Evolutionary conservation across 2,329 filamentous ascomycete species (phyloP).

Genomic region (Colletotrichum simmondsii): DNA sequence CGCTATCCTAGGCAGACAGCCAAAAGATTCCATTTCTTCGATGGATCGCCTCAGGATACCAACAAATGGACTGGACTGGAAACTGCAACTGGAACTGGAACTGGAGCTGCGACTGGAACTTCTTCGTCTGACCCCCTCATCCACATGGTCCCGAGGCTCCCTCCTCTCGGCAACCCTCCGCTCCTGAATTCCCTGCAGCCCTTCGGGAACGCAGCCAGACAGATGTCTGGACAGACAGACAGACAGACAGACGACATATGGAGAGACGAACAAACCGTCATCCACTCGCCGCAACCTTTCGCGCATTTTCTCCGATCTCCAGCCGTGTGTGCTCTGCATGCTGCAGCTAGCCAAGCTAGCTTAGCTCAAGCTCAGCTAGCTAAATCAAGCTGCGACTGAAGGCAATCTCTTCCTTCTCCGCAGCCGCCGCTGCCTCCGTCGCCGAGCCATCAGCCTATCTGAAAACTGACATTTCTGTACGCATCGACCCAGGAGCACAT

Average conservation of each 20-base stretch:
- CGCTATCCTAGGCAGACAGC: neutral
- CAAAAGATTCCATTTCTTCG: slow-evolving; percentile 23
- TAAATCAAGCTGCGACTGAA: slow-evolving; percentile 3
- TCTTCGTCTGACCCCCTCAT: slow-evolving; percentile 28
- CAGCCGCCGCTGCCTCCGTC: slow-evolving; percentile 6
- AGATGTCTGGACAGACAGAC: slow-evolving; percentile 1
- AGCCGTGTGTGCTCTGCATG: slow-evolving; percentile 12
- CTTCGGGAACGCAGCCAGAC: slow-evolving; percentile 11
- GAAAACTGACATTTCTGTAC: slow-evolving; percentile 11
- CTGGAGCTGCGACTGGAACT: slow-evolving; percentile 15
- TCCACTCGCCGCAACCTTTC: slow-evolving; percentile 2
- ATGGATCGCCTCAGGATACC: slow-evolving; percentile 13
- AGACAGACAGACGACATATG: slow-evolving; percentile 12
- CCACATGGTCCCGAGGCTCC: slow-evolving; percentile 28
- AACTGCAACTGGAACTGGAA: slow-evolving; percentile 17
- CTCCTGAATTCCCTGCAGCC: slow-evolving; percentile 24
- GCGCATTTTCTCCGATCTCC: slow-evolving; percentile 15
- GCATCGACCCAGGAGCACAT: slow-evolving; percentile 14
- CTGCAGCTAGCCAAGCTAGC: slow-evolving; percentile 1
- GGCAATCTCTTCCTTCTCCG: slow-evolving; percentile 7
- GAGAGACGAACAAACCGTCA: neutral
- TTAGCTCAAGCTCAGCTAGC: slow-evolving; percentile 20
- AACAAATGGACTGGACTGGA: slow-evolving; percentile 20
- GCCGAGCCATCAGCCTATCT: slow-evolving; percentile 17
- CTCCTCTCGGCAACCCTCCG: slow-evolving; percentile 32